Conservation (phyloP, 2,329 filamentous ascomycete genomes). For the Penicillium polonicum region DNA sequence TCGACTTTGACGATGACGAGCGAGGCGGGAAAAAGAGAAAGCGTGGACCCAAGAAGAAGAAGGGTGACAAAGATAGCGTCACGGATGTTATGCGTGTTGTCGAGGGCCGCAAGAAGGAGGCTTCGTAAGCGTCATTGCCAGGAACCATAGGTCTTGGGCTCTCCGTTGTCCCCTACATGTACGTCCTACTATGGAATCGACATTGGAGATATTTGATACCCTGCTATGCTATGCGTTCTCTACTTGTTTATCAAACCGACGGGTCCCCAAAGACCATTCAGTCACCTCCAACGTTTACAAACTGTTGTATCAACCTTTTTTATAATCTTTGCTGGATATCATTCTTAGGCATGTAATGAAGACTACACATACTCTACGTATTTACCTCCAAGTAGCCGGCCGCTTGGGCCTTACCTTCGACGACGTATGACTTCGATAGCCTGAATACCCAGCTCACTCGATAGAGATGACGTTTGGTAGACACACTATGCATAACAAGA, state of each 20-base stretch:
- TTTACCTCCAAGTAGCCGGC: background rate
- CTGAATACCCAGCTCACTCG: background rate
- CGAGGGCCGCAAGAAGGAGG: slow-evolving; percentile 58
- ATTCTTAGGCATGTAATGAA: background rate
- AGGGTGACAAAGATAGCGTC: slow-evolving; percentile 63
- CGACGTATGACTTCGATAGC: background rate
- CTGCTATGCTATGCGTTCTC: background rate
- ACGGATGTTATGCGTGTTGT: slow-evolving; percentile 78
- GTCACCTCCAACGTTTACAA: background rate
- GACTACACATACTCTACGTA: background rate
- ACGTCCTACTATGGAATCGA: background rate
- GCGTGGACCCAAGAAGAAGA: slow-evolving; percentile 56
- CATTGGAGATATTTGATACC: background rate
- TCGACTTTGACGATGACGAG: slow-evolving; percentile 44
- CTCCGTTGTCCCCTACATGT: background rate
- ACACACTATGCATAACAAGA: background rate
- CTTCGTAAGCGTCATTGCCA: background rate
- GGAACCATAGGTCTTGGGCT: background rate
- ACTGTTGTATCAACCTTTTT: background rate
- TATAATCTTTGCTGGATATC: background rate
- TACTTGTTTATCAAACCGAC: background rate
- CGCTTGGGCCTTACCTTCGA: background rate
- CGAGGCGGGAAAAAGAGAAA: slow-evolving; percentile 46
- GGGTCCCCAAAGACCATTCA: background rate
- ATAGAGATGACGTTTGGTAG: background rate